Conservation (phyloP, 306 rosid species). For the Lagenaria siceraria region DNA sequence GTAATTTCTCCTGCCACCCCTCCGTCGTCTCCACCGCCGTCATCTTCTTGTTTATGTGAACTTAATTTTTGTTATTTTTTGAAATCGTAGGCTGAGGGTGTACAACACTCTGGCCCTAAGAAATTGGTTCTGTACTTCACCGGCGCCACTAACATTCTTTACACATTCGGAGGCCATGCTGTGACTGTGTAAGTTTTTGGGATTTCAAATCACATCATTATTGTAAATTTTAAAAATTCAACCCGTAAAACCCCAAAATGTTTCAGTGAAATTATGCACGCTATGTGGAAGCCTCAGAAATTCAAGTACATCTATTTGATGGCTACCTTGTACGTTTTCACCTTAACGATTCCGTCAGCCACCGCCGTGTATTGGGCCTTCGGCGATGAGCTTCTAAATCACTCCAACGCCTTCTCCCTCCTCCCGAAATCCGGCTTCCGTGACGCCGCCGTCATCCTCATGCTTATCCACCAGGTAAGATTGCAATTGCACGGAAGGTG, state of each 20-base stretch:
- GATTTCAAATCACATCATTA: no score
- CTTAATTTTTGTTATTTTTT: not conserved
- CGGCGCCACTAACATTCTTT: constrained; percentile 92
- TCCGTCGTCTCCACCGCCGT: not conserved
- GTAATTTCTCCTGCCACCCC: constrained; percentile 13
- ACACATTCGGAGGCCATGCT: constrained; percentile 99
- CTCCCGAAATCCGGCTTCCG: constrained; percentile 67
- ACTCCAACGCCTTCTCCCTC: constrained; percentile 84
- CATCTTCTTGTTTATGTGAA: not conserved
- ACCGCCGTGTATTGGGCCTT: constrained; percentile 91
- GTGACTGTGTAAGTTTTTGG: constrained; percentile 65
- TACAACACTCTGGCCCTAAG: constrained; percentile 59
- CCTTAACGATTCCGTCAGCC: constrained; percentile 82
- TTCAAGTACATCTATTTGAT: constrained; percentile 80
- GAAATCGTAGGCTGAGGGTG: constrained; percentile 38
- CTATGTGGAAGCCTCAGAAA: constrained; percentile 99
- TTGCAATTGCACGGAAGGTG: not conserved
- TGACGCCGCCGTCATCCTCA: constrained; percentile 79
- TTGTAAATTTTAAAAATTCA: no score
- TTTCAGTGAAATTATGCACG: constrained; percentile 94
- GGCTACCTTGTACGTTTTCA: constrained; percentile 85
- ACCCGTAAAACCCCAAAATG: no score
- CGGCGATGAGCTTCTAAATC: constrained; percentile 76
- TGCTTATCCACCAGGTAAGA: constrained; percentile 94
- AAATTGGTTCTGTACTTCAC: constrained; percentile 85